Evolutionary conservation across 192 early-diverging fungal genomes (phyloP), one percentile per base, ranked within the genome.

Genomic region (Backusella circina): DNA sequence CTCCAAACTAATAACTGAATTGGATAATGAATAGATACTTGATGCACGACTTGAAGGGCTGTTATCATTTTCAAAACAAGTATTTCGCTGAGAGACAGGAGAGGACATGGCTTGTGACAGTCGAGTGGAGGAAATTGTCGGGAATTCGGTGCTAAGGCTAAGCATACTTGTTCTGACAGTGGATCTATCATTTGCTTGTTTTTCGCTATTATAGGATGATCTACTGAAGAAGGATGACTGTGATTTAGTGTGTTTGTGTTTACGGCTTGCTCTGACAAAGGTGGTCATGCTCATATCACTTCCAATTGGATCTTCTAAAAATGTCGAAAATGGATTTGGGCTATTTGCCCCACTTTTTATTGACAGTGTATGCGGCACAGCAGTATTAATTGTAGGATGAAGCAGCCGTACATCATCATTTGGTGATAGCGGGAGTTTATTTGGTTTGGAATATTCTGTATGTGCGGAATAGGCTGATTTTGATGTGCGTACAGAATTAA

Each of bases 211-310:
- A 12, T 28, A 61, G 15, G 61, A 74, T 12, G 37, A 65, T 66
- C 37, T 30, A 44, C 71, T 73, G 28, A 78, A 66, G 64, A 61
- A 78, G 1, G 76, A 78, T 10, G 76, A 78, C 31, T 78, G 76
- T n/a, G 76, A 78, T 32, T 73, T 71, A 2, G 41, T 69, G 0
- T 65, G 71, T 36, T 73, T 65, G n/a, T 78, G 76, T 39, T 26
- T 28, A 61, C 57, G 38, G 1, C 21, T 57, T 57, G 50, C 30
- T 37, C 39, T 70, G 12, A 13, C 4, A 32, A 28, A 38, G 6
- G 37, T 33, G 21, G 39, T 1, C 39, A 15, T 41, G 39, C 16
- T 38, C 8, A 38, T 10, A 10, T 38, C 15, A 41, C n/a, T 13
- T 23, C 15, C 13, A 16, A 7, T 5, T 32, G 71, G 76, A 69